Evolutionary conservation across 495 filamentous ascomycete species (phyloP), one percentile per base, ranked within the genome.

Genomic region (Recurvomyces mirabilis): DNA sequence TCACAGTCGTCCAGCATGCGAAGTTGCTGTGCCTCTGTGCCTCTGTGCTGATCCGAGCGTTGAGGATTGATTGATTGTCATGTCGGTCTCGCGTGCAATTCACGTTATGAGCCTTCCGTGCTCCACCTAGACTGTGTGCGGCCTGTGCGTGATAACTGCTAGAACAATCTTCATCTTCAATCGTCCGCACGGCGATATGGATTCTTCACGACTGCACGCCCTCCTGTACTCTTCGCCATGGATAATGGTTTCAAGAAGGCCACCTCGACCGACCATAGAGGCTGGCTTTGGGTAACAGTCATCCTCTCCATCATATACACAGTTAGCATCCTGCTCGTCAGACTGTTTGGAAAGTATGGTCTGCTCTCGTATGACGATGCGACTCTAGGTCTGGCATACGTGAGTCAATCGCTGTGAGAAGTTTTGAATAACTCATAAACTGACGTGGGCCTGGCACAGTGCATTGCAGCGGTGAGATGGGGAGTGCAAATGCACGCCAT

Each of bases 321-420:
- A 9, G 7, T 38, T 14, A 23, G 15, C 18, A 18, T 23, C 10
- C 20, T 38, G 15, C 7, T 38, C 36, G 36, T 20, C 7, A 14
- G 36, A 20, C 36, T 38, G 10, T 38, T 19, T 18, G 36, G 36
- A 14, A 38, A 38, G 18, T 19, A 38, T 14, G 36, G 36, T 9
- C 36, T 38, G 20, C 20, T 38, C 15, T 38, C 15, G 36, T 38
- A 38, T 20, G 36, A 38, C 36, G 36, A 20, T 38, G 36, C 36
- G 4, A 23, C 36, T 7, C 10, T 38, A 20, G 36, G 15, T 21
- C 20, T 38, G 36, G 36, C 36, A 23, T 38, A 38, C 23, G 36
- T 38, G 20, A 10, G 36, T 20, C 9, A 23, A 6, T 5, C n/a
- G 26, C 7, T 7, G 7, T 29, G 7, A 7, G n/a, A 7, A 29